Percentiles rank a stretch among this genome's conserved stretches.
Conservation (phyloP, 116 monocot species). For the Posidonia oceanica region DNA sequence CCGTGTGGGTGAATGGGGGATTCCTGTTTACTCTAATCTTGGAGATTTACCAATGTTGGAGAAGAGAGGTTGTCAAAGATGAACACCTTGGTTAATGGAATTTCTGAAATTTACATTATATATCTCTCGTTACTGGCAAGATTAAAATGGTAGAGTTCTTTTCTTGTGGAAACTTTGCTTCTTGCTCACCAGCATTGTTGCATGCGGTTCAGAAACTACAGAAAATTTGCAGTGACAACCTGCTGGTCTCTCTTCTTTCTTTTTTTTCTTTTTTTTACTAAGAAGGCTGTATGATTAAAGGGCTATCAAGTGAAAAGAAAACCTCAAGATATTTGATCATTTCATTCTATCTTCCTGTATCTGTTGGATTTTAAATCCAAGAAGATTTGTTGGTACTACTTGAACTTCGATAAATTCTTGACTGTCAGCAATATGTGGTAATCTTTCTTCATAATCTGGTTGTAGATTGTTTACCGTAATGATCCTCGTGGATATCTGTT, state of each 20-base stretch:
- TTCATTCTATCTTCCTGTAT: background rate
- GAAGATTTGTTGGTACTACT: background rate
- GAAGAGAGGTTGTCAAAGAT: too few relatives aligned
- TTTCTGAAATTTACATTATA: too few relatives aligned
- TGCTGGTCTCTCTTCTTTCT: background rate
- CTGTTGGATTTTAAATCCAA: background rate
- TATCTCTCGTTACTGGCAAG: too few relatives aligned
- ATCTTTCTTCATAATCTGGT: background rate
- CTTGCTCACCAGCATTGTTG: too few relatives aligned
- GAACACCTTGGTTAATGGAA: too few relatives aligned
- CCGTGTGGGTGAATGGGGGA: too few relatives aligned
- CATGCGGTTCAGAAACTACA: too few relatives aligned
- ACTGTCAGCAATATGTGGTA: background rate
- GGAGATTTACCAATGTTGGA: too few relatives aligned
- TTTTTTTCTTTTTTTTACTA: background rate
- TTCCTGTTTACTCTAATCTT: too few relatives aligned
- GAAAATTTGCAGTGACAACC: too few relatives aligned
- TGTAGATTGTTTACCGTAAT: slow-evolving; percentile 2
- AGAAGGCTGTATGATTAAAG: background rate
- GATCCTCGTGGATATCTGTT: slow-evolving; percentile 7
- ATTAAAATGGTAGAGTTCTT: too few relatives aligned
- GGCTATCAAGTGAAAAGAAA: background rate
- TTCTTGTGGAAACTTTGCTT: too few relatives aligned
- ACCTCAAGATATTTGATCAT: background rate
- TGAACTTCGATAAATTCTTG: background rate